Percentiles rank a stretch among this genome's conserved stretches.
These are phyloP conservation scores for Opeltia flavorubescens DNA, from an alignment of 495 filamentous ascomycete species.

Conservation along the genomic window DNA sequence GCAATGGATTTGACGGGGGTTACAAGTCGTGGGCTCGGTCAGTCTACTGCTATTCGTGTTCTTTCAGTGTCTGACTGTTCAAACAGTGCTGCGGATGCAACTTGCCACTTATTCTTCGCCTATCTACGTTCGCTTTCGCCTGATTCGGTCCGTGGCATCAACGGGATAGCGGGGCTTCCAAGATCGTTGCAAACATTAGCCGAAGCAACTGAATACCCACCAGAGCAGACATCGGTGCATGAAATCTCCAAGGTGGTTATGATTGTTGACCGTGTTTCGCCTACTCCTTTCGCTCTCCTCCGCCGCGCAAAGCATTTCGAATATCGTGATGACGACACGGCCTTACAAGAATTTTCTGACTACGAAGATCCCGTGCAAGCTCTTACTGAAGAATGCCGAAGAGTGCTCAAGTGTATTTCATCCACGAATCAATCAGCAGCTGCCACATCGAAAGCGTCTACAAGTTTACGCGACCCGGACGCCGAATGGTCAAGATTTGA, in stretches of 20 bases:
- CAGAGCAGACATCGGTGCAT: conserved; percentile 64
- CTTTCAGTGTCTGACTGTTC: conserved; percentile 15
- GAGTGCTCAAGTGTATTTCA: conserved; percentile 80
- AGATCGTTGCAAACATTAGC: conserved; percentile 82
- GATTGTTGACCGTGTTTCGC: conserved; percentile 91
- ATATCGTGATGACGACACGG: conserved; percentile 76
- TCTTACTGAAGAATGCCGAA: conserved; percentile 82
- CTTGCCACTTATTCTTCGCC: conserved; percentile 94
- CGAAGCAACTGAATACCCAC: conserved; percentile 89
- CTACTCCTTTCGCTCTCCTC: conserved; percentile 82
- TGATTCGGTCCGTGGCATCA: conserved; percentile 50
- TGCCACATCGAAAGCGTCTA: conserved; percentile 50
- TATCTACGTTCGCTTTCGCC: conserved; percentile 85
- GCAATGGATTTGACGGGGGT: conserved; percentile 88
- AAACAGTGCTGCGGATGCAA: conserved; percentile 76
- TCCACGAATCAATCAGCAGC: conserved; percentile 71
- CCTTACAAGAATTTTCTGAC: conserved; percentile 67
- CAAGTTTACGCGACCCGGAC: conserved; percentile 48
- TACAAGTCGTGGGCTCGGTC: conserved; percentile 75
- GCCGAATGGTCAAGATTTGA: conserved; percentile 95
- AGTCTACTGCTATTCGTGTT: not conserved
- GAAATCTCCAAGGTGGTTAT: conserved; percentile 82
- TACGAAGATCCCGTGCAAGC: conserved; percentile 83
- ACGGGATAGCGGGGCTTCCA: conserved; percentile 69
- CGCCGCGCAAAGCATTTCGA: conserved; percentile 90